Conservation (phyloP, 768 basidiomycete species). For the Saitozyma sp. region DNA sequence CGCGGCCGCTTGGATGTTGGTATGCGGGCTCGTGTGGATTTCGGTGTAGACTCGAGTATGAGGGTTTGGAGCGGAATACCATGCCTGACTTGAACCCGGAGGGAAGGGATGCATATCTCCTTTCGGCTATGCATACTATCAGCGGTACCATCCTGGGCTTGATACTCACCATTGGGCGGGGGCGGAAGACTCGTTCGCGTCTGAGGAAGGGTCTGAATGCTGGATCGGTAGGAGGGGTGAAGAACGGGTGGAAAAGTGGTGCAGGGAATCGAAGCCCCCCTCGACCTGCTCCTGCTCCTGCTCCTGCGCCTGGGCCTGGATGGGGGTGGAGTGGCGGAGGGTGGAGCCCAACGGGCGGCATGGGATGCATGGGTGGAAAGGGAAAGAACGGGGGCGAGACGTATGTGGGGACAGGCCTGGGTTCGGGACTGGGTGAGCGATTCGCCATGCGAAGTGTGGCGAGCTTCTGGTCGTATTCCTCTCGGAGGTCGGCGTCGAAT, state of each 20-base stretch:
- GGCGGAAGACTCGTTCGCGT: background rate
- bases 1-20: too few species aligned
- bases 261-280: background rate
- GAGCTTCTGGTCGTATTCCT: slow-evolving; percentile 23
- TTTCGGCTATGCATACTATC: background rate
- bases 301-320: too few species aligned
- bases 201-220: background rate
- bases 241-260: background rate
- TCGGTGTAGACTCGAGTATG: too few species aligned
- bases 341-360: background rate
- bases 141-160: background rate
- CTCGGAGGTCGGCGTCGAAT: slow-evolving; percentile 10
- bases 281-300: too few species aligned
- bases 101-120: too few species aligned
- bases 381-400: background rate
- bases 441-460: background rate
- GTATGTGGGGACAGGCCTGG: background rate
- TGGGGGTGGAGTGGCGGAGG: too few species aligned
- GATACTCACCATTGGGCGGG: background rate
- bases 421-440: too few species aligned
- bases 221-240: background rate
- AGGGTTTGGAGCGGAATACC: too few species aligned
- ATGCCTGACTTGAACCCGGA: too few species aligned
- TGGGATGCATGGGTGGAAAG: background rate
- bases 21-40: too few species aligned